Base-by-base conservation (phyloP, 768 basidiomycete species). In the Russula vinacea region DNA sequence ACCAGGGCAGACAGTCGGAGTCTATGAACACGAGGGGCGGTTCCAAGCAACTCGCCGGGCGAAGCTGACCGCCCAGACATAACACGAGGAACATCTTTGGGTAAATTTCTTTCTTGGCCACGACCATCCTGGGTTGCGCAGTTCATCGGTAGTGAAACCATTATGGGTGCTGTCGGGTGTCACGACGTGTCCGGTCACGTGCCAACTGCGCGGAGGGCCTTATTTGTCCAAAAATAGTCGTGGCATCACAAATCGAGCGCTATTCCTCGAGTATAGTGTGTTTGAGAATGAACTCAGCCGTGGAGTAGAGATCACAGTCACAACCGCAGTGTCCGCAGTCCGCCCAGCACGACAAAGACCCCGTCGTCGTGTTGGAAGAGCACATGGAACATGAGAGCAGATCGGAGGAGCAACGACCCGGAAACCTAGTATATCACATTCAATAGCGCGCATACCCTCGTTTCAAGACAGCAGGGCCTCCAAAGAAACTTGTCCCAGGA, bases 291-390 rank as follows among this genome's bases (percentile, higher is more conserved):
- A 58, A 39, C 22, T 13, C 10, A 53, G 16, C 37, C 7, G 52
- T 55, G 22, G 53, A n/a, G 26, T n/a, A 14, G 54, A 24, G 24
- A 52, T 37, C 32, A 33, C 40, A 52, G 10, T 60, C 22, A 37
- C 33, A 61, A 61, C 59, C 55, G 64, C 64, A 61, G 64, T n/a
- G 26, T 2, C 54, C 59, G 64, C 64, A 61, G 64, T 51, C 40
- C 16, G 59, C 33, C 6, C 19, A 52, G 39, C 24, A 44, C 11
- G 24, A 51, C 49, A 33, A 37, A 9, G 39, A n/a, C 19, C 13
- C 53, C 29, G 16, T 40, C 39, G 10, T 40, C 19, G 8, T 58
- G 24, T 29, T 56, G 45, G 37, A 35, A 17, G 45, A 47, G 44
- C 22, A 65, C 32, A 47, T 40, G 26, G 49, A n/a, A 10, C 42